Conservation (phyloP, 129 eudicot genomes). For the Artemisia argyi region DNA sequence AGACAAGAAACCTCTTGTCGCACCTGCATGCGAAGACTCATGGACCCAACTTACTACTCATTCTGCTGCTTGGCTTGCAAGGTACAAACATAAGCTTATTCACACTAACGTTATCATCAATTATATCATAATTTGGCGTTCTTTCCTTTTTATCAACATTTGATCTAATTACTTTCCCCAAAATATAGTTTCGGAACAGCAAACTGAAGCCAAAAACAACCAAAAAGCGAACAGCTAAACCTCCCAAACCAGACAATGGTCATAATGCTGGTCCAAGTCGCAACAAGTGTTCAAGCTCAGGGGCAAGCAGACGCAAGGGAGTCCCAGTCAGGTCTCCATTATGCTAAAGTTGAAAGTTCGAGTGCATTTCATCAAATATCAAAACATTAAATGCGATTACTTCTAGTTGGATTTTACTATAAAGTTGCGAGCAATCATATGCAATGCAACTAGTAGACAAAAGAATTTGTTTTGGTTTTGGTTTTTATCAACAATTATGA, state of each 20-base stretch:
- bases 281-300: not conserved
- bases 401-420: not conserved
- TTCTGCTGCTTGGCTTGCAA: constrained; percentile 57
- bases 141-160: not conserved
- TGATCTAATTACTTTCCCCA: not conserved
- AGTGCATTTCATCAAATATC: too few relatives aligned
- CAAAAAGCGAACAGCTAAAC: not conserved
- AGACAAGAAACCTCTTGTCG: constrained; percentile 33
- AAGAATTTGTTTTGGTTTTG: not conserved
- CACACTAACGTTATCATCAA: not conserved
- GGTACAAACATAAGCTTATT: constrained; percentile 29
- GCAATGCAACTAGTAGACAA: not conserved
- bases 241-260: constrained; percentile 7
- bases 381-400: too few relatives aligned
- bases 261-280: not conserved
- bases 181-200: not conserved
- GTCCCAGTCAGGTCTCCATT: constrained; percentile 12
- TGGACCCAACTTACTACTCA: constrained; percentile 27
- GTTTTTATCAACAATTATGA: not conserved
- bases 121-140: not conserved
- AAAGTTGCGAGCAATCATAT: not conserved
- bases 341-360: not conserved
- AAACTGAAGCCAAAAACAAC: not conserved
- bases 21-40: constrained; percentile 39
- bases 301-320: constrained; percentile 12